Percentiles rank a stretch among this genome's conserved stretches.
Evolutionary conservation across 192 early-diverging fungal genomes (phyloP).

Genomic region (Umbelopsis vinacea): DNA sequence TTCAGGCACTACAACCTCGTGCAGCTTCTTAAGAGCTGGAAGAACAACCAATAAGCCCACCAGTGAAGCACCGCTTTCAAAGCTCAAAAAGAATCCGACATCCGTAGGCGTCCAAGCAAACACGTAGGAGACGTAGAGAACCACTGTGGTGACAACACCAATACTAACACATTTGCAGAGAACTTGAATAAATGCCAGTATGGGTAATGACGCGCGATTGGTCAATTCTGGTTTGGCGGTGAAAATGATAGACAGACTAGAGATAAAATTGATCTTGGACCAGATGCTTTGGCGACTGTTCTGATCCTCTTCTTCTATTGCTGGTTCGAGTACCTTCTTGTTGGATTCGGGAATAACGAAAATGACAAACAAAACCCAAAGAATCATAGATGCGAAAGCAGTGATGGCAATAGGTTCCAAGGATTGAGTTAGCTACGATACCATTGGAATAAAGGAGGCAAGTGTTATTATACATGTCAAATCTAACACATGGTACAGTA

Average conservation of each 20-base stretch:
- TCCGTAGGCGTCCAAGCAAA: slow-evolving; percentile 3
- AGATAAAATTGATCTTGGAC: neutral
- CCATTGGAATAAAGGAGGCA: neutral
- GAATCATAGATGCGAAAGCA: neutral
- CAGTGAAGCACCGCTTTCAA: neutral
- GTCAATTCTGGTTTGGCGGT: neutral
- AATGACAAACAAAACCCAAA: neutral
- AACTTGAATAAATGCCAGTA: neutral
- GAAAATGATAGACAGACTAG: neutral
- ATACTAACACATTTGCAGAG: neutral
- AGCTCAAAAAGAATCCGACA: slow-evolving; percentile 10
- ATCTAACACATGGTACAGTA: neutral
- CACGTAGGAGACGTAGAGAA: neutral
- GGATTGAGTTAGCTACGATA: neutral
- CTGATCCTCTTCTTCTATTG: neutral
- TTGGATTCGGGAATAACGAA: neutral
- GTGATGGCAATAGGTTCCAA: neutral
- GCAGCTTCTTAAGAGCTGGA: neutral
- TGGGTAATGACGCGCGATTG: neutral
- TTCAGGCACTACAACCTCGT: neutral
- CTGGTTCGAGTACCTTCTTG: neutral
- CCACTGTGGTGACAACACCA: neutral
- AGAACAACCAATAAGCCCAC: neutral
- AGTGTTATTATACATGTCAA: neutral
- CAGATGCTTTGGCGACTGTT: neutral